Base-by-base conservation (phyloP, 441 rosid genomes). In the Erodium texanum region DNA sequence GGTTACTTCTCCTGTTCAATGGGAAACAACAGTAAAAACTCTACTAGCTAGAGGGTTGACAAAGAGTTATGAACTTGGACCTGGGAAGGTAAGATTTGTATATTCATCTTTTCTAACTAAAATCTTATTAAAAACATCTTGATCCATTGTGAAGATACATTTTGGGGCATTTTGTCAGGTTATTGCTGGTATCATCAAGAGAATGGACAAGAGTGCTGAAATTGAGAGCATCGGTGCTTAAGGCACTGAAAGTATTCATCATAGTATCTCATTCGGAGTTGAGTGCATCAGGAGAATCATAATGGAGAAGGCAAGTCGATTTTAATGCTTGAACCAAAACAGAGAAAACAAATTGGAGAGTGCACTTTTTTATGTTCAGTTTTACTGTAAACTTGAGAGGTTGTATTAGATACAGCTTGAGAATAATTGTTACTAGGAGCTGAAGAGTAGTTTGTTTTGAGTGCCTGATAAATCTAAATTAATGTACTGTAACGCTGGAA, bases 1-100 rank as follows among this genome's bases (percentile, higher is more conserved):
- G 98, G 98, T 85, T 75, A 92, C 97, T 43, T 92, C 97, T 74
- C 97, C 97, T 16, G 99, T 95, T 75, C 98, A 88, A 76, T 90
- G 99, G 99, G 99, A 95, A 85, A 87, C 89, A 38, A 89, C 98
- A 22, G 85, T 95, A 52, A 92, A 79, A 76, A 83, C 93, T 66
- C 90, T 95, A 66, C 84, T 92, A 22, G 68, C 78, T 62, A 87
- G 75, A 83, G 97, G 99, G 68, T 77, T 92, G 73, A 83, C 77
- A 77, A 87, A 84, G 76, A 83, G 98, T 75, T 95, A 86, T n/a
- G 99, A 95, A 79, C 79, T 92, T 77, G 98, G 99, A 73, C 97
- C 98, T 38, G 99, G 99, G 79, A 95, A 92, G 97, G 98, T 92
- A 80, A 50, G 12, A 9, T 50, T 50, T 27, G 29, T 27, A 27